These are phyloP conservation scores for Chrysanthemum makinoi DNA, from an alignment of 129 eudicot species.

Conservation along the genomic window DNA sequence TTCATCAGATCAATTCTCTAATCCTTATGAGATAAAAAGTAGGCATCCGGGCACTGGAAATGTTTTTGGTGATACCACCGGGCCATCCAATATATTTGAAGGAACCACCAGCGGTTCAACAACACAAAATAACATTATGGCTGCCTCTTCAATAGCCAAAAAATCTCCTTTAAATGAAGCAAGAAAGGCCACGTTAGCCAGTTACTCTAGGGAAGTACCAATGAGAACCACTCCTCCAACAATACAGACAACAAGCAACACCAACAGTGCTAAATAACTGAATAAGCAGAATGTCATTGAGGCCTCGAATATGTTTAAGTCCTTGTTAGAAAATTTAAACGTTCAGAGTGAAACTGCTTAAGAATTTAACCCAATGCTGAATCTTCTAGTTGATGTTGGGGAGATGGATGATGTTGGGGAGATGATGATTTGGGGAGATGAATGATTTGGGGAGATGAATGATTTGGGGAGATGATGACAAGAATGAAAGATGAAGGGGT, in stretches of 20 bases:
- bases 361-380: too few species aligned
- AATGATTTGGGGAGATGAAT: too few species aligned
- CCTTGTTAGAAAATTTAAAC: constrained; percentile 24
- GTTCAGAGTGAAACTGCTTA: constrained; percentile 8
- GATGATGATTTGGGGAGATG: too few species aligned
- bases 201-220: too few species aligned
- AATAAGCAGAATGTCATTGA: constrained; percentile 24
- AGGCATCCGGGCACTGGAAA: background rate
- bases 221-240: too few species aligned
- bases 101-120: constrained; percentile 23
- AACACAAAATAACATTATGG: constrained; percentile 24
- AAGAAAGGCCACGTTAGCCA: constrained; percentile 20
- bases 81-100: constrained; percentile 24
- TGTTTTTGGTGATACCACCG: constrained; percentile 18
- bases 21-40: constrained; percentile 18
- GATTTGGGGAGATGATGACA: too few species aligned
- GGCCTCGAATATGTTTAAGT: constrained; percentile 23
- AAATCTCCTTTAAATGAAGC: constrained; percentile 39
- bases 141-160: constrained; percentile 33
- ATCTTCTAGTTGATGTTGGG: too few species aligned
- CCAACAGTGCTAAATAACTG: constrained; percentile 22
- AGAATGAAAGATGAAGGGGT: too few species aligned
- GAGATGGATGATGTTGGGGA: too few species aligned
- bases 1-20: constrained; percentile 26
- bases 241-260: constrained; percentile 24